These are phyloP conservation scores for Metschnikowia kofuensis DNA, from an alignment of 805 yeast species.

Conservation along the genomic window DNA sequence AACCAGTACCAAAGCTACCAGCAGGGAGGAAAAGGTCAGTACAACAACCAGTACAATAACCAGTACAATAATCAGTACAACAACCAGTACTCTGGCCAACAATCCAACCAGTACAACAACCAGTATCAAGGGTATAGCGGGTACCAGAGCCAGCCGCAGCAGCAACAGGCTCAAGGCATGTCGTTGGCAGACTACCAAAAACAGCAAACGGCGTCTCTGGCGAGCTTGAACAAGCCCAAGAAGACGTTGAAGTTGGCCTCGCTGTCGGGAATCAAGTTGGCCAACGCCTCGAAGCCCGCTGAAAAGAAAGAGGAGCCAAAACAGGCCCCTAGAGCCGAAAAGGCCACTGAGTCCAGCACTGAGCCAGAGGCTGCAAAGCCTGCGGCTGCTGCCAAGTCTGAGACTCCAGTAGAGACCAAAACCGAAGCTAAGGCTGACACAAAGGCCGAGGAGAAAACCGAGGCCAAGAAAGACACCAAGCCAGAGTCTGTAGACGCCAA, in stretches of 20 bases:
- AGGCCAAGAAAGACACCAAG: conserved; percentile 1
- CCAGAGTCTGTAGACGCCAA: conserved; percentile 14
- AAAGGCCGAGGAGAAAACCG: conserved; percentile 2
- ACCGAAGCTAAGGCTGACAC: conserved; percentile 5
- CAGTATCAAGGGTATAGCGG: conserved; percentile 21
- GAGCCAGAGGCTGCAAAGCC: conserved; percentile 21
- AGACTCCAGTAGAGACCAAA: conserved; percentile 7
- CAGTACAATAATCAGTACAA: conserved; percentile 20
- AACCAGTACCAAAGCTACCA: conserved; percentile 12
- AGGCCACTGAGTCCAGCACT: too few species aligned
- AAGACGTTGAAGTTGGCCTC: conserved; percentile 64
- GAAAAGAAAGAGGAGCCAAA: conserved; percentile 39
- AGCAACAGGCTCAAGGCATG: conserved; percentile 44
- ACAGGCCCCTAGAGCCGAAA: conserved; percentile 28
- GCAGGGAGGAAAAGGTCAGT: conserved; percentile 18
- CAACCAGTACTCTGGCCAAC: conserved; percentile 20
- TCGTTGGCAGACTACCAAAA: conserved; percentile 80
- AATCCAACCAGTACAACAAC: conserved; percentile 20
- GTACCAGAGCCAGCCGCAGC: conserved; percentile 15
- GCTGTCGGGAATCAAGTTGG: conserved; percentile 63
- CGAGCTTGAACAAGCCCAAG: conserved; percentile 54
- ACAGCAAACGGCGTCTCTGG: conserved; percentile 49
- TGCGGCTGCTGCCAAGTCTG: conserved; percentile 9
- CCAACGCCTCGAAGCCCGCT: conserved; percentile 24
- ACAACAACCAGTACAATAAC: conserved; percentile 17